phyloP scores from a whole-genome alignment of 352 stramenopile genomes.

The Phytophthora litchii region DNA sequence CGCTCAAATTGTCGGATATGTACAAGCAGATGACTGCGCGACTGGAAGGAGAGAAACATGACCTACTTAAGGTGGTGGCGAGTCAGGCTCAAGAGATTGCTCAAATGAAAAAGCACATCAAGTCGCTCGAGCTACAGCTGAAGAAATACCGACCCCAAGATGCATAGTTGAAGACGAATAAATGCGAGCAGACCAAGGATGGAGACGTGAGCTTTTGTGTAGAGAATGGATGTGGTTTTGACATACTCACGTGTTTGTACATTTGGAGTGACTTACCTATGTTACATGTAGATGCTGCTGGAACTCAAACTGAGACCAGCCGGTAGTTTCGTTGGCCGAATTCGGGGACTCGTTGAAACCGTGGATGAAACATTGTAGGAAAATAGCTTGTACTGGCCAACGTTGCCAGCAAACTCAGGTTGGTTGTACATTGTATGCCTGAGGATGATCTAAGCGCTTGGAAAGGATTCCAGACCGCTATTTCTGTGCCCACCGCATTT shows the following conservation, averaged over 20 bases:
- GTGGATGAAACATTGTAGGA: slow-evolving; percentile 19
- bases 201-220: slow-evolving; percentile 35
- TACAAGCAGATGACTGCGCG: slow-evolving; percentile 85
- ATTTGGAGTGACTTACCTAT: slow-evolving; percentile 7
- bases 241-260: slow-evolving; percentile 14
- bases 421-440: too few species aligned
- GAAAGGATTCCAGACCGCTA: slow-evolving; percentile 4
- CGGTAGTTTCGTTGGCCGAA: slow-evolving; percentile 16
- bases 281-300: slow-evolving; percentile 11
- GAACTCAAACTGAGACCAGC: not conserved
- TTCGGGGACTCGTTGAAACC: slow-evolving; percentile 14
- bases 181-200: slow-evolving; percentile 15
- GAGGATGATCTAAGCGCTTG: slow-evolving; percentile 17
- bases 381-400: slow-evolving; percentile 15
- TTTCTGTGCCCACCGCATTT: slow-evolving; percentile 19
- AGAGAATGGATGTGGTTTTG: slow-evolving; percentile 44
- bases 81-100: slow-evolving; percentile 77
- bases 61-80: slow-evolving; percentile 71
- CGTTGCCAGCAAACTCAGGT: too few species aligned
- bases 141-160: slow-evolving; percentile 43
- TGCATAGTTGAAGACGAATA: slow-evolving; percentile 22
- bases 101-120: slow-evolving; percentile 78
- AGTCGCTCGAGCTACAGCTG: slow-evolving; percentile 66
- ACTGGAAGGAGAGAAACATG: slow-evolving; percentile 76
- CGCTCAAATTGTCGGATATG: slow-evolving; percentile 72